Evolutionary conservation across 345 rosid genomes (phyloP), one percentile per base, ranked within the genome.

Genomic region (Theobroma cacao): DNA sequence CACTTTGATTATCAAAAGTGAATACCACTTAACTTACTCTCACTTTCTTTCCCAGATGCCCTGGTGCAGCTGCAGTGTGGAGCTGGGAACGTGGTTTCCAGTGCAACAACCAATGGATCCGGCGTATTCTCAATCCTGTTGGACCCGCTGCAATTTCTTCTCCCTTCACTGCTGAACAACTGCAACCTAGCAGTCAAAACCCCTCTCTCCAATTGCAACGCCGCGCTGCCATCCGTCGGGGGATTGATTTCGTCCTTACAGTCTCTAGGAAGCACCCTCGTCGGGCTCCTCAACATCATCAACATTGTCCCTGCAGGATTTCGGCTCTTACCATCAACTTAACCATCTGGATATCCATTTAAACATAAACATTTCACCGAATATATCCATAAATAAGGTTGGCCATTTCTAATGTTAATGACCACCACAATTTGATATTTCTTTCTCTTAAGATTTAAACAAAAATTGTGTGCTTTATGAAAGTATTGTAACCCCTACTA

Each of bases 201-300:
- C 3, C 93, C 94, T 7, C 88, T 92, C 70, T 60, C 93, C 58
- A 85, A 18, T 62, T 89, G 95, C 88, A 85, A 90, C 78, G 73
- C 92, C 34, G 24, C 62, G 12, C 81, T 90, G n/a, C 90, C 94
- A 4, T 24, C 84, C 1, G 61, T 36, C 0, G 91, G 90, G 1
- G 22, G 43, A 61, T 82, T 91, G 59, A 33, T 82, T 34, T 91
- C 94, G 7, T n/a, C 89, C 28, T 71, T 91, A 50, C 79, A 74
- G 80, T 24, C 82, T 45, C 28, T 84, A 2, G 97, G 91, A 52
- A 87, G 55, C 83, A 80, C 82, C 15, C 14, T 85, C 58, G 1
- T 62, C 0, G 91, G 94, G 15, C 70, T 84, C 78, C 75, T 89
- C 52, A 86, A 68, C 28, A 34, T 92, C 67, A 52, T 79, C 24